These are phyloP conservation scores for Cajanus cajan DNA, from an alignment of 306 rosid genomes.

Conservation along the genomic window DNA sequence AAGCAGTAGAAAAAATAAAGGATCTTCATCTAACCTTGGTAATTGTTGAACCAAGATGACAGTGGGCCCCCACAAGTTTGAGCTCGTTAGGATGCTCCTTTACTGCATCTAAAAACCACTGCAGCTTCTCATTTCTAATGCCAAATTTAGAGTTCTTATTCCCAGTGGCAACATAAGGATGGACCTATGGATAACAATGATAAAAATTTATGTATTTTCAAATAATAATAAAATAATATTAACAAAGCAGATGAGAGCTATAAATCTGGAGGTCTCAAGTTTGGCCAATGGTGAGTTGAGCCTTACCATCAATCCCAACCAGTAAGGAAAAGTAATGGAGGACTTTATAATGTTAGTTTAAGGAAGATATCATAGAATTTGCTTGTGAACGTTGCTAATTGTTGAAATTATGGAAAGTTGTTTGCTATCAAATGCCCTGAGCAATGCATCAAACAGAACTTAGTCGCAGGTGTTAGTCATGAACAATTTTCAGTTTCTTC, in stretches of 20 bases:
- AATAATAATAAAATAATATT: neutral
- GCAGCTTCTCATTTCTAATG: constrained; percentile 93
- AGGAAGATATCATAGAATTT: neutral
- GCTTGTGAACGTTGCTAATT: neutral
- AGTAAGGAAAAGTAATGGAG: neutral
- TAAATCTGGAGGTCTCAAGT: neutral
- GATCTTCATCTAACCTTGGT: constrained; percentile 60
- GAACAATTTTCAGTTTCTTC: constrained; percentile 5
- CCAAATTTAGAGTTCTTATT: constrained; percentile 95
- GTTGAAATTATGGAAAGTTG: neutral
- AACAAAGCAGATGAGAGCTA: neutral
- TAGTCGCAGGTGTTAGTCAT: neutral
- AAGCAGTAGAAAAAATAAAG: neutral
- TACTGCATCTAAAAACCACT: constrained; percentile 87
- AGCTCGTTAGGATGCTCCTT: constrained; percentile 80
- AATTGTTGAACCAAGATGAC: constrained; percentile 97
- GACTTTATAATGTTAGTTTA: neutral
- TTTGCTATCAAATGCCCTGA: neutral
- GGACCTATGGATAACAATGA: constrained; percentile 58
- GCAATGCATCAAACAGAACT: neutral
- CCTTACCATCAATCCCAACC: neutral
- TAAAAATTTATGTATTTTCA: neutral
- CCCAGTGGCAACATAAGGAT: constrained; percentile 97
- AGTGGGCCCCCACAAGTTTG: constrained; percentile 95
- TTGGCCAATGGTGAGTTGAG: neutral